Base-by-base conservation (phyloP, 169 alveolate species). In the Pseudocohnilembus persalinus region DNA sequence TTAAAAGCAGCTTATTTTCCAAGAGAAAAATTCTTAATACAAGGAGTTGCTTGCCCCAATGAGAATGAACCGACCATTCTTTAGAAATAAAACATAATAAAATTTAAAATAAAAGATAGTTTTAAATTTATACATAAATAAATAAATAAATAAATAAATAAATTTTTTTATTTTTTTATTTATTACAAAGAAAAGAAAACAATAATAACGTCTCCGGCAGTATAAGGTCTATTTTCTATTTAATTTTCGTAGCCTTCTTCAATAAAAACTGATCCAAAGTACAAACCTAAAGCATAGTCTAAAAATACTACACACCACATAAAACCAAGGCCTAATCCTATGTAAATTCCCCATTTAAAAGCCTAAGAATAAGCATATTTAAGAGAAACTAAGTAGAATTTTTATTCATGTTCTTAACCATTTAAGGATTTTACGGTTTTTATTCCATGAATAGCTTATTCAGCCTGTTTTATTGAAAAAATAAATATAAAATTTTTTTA, bases 391-490 rank as follows among this genome's bases (percentile, higher is more conserved):
- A 29, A 20, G 34, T 86, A 86, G 30, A 30, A 34, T 29, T 76
- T 35, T 20, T 34, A 73, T 64, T 86, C 90, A 81, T 49, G 80
- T 20, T 86, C 86, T 29, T 86, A 85, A 26, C 90, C 90, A 74
- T 76, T 81, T 0, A 86, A 49, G 73, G 83, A 80, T 72, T 86
- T 86, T 16, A 86, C 85, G 16, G 90, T 86, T 35, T 81, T 86
- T 6, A 86, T 86, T 65, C 83, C 90, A 79, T 80, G 75, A 26
- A 86, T 77, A 26, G 85, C 83, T 75, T 86, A 81, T 74, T 86
- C 90, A 35, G 90, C 90, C 29, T 74, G 63, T 30, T 83, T 87
- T 65, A 86, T 87, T n/a, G 90, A 85, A 79, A 64, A n/a, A n/a
- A n/a, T n/a, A n/a, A n/a, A n/a, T n/a, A n/a, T n/a, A n/a, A n/a